phyloP scores from a whole-genome alignment of 257 asterid genomes.

The Forsythia viridissima region DNA sequence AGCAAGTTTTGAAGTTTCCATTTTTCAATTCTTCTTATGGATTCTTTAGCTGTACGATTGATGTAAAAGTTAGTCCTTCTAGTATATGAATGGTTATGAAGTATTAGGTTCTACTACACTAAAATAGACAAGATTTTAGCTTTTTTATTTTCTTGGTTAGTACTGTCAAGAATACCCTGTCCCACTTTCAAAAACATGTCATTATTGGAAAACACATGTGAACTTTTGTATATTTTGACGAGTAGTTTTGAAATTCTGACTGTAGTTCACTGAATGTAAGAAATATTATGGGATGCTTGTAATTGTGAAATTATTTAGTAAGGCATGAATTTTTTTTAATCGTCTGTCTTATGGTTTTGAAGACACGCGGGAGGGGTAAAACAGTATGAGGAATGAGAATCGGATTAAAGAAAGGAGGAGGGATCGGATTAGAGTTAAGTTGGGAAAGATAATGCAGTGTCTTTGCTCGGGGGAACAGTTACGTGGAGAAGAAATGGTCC shows the following conservation, averaged over 20 bases:
- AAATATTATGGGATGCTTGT: not conserved
- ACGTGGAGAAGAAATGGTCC: constrained; percentile 46
- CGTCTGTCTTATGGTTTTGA: constrained; percentile 26
- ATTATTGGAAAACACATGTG: not conserved
- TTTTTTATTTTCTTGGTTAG: not conserved
- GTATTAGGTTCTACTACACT: not conserved
- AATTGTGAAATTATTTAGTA: not conserved
- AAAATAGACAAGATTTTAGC: not conserved
- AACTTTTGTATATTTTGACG: constrained; percentile 4
- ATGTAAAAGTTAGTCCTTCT: not conserved
- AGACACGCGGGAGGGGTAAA: constrained; percentile 35
- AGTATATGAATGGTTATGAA: no score
- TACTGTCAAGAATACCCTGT: not conserved
- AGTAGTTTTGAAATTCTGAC: not conserved
- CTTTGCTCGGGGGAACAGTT: constrained; percentile 63
- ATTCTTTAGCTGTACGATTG: not conserved
- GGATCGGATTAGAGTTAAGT: constrained; percentile 28
- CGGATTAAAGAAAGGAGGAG: constrained; percentile 34
- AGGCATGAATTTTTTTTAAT: constrained; percentile 12
- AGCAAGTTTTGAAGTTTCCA: not conserved
- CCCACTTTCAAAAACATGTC: not conserved
- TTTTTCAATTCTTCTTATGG: not conserved
- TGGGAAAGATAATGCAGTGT: constrained; percentile 63
- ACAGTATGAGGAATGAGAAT: constrained; percentile 50
- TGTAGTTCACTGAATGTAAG: not conserved